Evolutionary conservation across 2,329 filamentous ascomycete genomes (phyloP).

Genomic region (Penicillium brasilianum): DNA sequence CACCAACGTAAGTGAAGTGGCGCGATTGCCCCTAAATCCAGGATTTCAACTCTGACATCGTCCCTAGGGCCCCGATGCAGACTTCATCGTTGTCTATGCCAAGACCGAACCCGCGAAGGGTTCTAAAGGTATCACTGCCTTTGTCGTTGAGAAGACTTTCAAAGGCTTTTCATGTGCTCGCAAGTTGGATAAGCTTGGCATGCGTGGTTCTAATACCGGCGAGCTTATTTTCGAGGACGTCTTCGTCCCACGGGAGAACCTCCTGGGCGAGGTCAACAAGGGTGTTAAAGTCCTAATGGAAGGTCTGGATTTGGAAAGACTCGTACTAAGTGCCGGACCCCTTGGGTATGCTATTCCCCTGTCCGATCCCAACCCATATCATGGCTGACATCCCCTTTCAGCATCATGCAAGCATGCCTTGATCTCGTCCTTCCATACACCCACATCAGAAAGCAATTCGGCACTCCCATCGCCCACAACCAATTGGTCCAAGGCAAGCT

Average conservation of each 20-base stretch:
- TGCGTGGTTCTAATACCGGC: slow-evolving; percentile 95
- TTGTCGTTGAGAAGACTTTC: slow-evolving; percentile 74
- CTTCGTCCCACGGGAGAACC: slow-evolving; percentile 81
- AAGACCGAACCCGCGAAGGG: slow-evolving; percentile 83
- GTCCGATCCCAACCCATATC: neutral
- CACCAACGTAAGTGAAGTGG: slow-evolving; percentile 70
- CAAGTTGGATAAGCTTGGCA: slow-evolving; percentile 97
- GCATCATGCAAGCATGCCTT: slow-evolving; percentile 87
- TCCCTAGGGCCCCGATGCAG: slow-evolving; percentile 76
- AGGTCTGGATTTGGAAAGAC: slow-evolving; percentile 88
- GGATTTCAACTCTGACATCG: slow-evolving; percentile 9
- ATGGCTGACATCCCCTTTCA: slow-evolving; percentile 31
- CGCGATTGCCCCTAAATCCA: neutral
- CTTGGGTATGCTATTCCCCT: slow-evolving; percentile 61
- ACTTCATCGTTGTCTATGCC: slow-evolving; percentile 92
- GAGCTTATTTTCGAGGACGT: slow-evolving; percentile 90
- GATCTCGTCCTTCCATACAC: slow-evolving; percentile 87
- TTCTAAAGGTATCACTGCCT: slow-evolving; percentile 92
- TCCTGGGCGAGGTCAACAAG: slow-evolving; percentile 78
- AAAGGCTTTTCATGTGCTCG: slow-evolving; percentile 83
- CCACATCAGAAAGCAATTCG: slow-evolving; percentile 89
- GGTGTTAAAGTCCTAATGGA: slow-evolving; percentile 95
- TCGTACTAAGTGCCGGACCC: slow-evolving; percentile 89
- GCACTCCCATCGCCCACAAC: slow-evolving; percentile 82
- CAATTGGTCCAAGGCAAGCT: slow-evolving; percentile 92